Evolutionary conservation across 305 asterid species (phyloP).

Genomic region (Lippia alba): DNA sequence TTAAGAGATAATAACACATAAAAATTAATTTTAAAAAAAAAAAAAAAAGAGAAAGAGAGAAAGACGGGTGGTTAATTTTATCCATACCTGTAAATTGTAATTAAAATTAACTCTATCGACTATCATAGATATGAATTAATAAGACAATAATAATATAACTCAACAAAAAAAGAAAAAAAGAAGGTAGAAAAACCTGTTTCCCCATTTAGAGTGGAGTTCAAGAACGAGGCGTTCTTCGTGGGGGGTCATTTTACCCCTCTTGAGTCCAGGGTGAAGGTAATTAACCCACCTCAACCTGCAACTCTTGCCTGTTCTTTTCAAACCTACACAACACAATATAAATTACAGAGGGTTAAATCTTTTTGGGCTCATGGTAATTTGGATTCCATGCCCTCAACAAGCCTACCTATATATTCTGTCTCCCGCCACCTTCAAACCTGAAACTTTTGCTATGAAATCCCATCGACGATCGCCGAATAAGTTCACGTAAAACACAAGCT

Average conservation of each 20-base stretch:
- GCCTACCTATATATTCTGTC: constrained; percentile 74
- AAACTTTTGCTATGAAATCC: constrained; percentile 98
- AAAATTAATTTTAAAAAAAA: too few species aligned
- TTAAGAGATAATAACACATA: too few species aligned
- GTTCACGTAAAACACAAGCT: constrained; percentile 76
- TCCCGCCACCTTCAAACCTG: constrained; percentile 99
- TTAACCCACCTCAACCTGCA: constrained; percentile 98
- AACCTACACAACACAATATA: constrained; percentile 46
- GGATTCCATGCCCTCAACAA: constrained; percentile 69
- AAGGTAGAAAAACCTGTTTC: constrained; percentile 61
- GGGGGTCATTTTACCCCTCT: constrained; percentile 82
- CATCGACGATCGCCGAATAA: constrained; percentile 93
- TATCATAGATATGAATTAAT: neutral
- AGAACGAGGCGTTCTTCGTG: constrained; percentile 78
- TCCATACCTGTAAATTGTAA: neutral
- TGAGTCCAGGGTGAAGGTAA: constrained; percentile 87
- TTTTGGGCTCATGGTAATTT: constrained; percentile 33
- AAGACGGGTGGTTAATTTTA: too few species aligned
- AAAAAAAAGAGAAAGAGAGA: too few species aligned
- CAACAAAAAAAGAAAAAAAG: too few species aligned
- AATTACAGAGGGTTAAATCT: constrained; percentile 27
- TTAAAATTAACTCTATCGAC: neutral
- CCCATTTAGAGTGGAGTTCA: constrained; percentile 84
- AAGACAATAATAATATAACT: neutral
- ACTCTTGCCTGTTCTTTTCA: constrained; percentile 93